Conservation (phyloP, 495 filamentous ascomycete species). For the Lindgomyces ingoldianus region DNA sequence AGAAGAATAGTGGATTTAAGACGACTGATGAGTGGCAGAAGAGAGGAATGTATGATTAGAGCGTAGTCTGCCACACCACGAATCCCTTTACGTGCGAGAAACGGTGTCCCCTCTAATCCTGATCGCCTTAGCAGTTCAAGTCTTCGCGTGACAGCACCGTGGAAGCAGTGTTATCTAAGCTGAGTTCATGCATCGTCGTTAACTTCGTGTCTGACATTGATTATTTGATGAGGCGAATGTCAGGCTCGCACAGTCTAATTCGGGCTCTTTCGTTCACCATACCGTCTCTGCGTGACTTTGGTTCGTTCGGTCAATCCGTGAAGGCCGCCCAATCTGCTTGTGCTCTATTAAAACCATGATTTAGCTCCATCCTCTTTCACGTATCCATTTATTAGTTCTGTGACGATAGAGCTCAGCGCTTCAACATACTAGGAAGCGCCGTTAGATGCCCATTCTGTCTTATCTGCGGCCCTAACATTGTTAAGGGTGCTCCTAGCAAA, state of each 20-base stretch:
- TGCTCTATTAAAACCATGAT: conserved; percentile 10
- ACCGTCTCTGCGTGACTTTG: conserved; percentile 7
- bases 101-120: conserved; percentile 12
- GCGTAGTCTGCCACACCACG: conserved; percentile 1
- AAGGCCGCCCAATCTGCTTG: conserved; percentile 11
- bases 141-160: conserved; percentile 9
- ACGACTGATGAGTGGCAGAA: neutral
- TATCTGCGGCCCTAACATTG: too few species aligned
- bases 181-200: conserved; percentile 3
- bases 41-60: neutral
- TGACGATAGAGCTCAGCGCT: too few species aligned
- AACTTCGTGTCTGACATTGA: conserved; percentile 8
- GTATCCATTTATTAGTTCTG: too few species aligned
- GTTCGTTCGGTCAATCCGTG: conserved; percentile 13
- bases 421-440: too few species aligned
- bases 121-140: conserved; percentile 12
- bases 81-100: conserved; percentile 15
- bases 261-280: conserved; percentile 3
- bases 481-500: too few species aligned
- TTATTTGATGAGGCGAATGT: conserved; percentile 16
- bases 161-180: conserved; percentile 12
- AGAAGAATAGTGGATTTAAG: neutral
- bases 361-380: conserved; percentile 23
- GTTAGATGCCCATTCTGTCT: too few species aligned
- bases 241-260: conserved; percentile 11